Evolutionary conservation across 192 early-diverging fungal species (phyloP), one percentile per base, ranked within the genome.

Genomic region (Cetraspora pellucida): DNA sequence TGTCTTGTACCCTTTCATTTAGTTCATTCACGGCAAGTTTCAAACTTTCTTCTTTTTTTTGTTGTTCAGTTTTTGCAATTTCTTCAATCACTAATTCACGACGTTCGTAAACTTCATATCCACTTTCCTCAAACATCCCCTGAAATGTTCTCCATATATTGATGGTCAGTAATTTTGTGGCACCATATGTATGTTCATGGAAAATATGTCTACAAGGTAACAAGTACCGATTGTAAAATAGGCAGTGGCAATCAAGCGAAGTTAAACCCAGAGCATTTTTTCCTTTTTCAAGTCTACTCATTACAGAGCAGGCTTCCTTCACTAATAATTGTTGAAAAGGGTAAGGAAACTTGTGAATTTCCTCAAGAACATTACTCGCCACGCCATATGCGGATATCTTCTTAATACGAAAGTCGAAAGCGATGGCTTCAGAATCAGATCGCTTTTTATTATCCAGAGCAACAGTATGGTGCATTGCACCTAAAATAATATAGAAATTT

Each of bases 51-150:
- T 46, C 11, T 11, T 74, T 17, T n/a, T 75, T 46, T 54, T 65
- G 59, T 19, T 50, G 52, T 28, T 64, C 27, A 13, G 31, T 54
- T 14, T 55, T 2, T 10, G 30, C 13, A 30, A 37, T 50, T 30
- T 68, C 55, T 27, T 37, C 31, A 37, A 68, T 67, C 3, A 77
- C n/a, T 7, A 55, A 52, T 43, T 65, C 64, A 31, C 50, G 50
- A 25, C n/a, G 21, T 50, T 67, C 21, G 52, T 77, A 77, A n/a
- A 77, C 50, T n/a, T 52, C 46, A 66, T 64, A 30, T 3, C 65
- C 75, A 68, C 43, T 30, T 67, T 77, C 49, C 55, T 77, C 27
- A 31, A 68, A 77, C 64, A 77, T 77, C n/a, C 43, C 3, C 31
- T 75, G 37, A 63, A 75, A 75, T 19, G 9, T 63, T 46, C 30